phyloP scores from a whole-genome alignment of 1,139 yeast genomes.

The Torulaspora pretoriensis region DNA sequence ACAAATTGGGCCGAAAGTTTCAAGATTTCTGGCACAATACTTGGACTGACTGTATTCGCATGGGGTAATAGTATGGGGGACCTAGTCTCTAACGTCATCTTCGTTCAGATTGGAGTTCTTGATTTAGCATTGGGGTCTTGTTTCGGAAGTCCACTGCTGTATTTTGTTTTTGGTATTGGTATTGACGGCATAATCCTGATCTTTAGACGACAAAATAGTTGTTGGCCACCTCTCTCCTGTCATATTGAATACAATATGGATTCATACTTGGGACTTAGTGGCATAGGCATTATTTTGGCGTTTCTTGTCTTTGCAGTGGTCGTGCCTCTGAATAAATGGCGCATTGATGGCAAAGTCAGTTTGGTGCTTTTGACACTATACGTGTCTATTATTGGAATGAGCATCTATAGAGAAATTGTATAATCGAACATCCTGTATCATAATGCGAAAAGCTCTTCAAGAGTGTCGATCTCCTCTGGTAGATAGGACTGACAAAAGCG shows the following conservation, averaged over 20 bases:
- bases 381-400: conserved; percentile 17
- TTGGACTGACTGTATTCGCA: conserved; percentile 86
- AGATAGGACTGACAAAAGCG: conserved; percentile 28
- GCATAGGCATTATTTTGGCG: conserved; percentile 50
- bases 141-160: conserved; percentile 84
- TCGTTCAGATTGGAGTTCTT: conserved; percentile 83
- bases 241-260: conserved; percentile 42
- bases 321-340: conserved; percentile 66
- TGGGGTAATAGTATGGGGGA: conserved; percentile 92
- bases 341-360: conserved; percentile 57
- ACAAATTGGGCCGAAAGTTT: conserved; percentile 59
- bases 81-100: conserved; percentile 75
- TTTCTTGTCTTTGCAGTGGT: conserved; percentile 49
- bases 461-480: conserved; percentile 30
- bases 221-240: conserved; percentile 13
- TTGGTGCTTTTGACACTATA: conserved; percentile 22
- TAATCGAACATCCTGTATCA: not conserved
- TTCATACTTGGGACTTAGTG: conserved; percentile 48
- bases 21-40: conserved; percentile 68
- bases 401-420: conserved; percentile 13
- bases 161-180: conserved; percentile 60
- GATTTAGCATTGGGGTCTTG: conserved; percentile 93
- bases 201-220: conserved; percentile 10
- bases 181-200: conserved; percentile 58
- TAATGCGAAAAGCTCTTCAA: conserved; percentile 17